phyloP scores from a whole-genome alignment of 164 flowering plant genomes.

The Piper longum region DNA sequence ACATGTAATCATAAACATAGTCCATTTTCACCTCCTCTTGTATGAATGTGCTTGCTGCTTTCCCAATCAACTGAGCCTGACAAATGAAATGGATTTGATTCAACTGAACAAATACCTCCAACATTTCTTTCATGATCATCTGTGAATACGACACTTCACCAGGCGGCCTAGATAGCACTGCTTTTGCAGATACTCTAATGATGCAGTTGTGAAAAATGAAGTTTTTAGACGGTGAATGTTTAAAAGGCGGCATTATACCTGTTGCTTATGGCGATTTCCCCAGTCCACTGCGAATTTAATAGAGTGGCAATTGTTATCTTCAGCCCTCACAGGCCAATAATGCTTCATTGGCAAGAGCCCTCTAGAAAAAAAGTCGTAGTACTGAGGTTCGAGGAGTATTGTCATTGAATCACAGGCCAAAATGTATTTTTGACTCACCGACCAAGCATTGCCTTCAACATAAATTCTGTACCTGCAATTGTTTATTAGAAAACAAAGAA shows the following conservation, averaged over 20 bases:
- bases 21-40: conserved; percentile 42
- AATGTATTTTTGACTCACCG: conserved; percentile 82
- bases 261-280: conserved; percentile 42
- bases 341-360: conserved; percentile 57
- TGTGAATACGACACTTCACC: no score
- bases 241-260: conserved; percentile 18
- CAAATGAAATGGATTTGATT: background rate
- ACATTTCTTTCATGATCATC: no score
- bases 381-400: conserved; percentile 48
- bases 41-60: conserved; percentile 31
- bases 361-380: conserved; percentile 70
- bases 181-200: no score
- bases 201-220: no score
- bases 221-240: background rate
- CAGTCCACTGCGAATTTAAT: conserved; percentile 58
- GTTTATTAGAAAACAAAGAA: background rate
- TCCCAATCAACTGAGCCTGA: conserved; percentile 43
- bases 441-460: conserved; percentile 92
- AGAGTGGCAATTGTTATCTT: conserved; percentile 28
- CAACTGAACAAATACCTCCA: background rate
- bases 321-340: conserved; percentile 50
- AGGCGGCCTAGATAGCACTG: no score
- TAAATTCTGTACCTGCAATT: conserved; percentile 67
- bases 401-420: conserved; percentile 68
- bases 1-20: conserved; percentile 53